Base-by-base conservation (phyloP, 2,329 filamentous ascomycete genomes). In the Botrytis byssoidea region DNA sequence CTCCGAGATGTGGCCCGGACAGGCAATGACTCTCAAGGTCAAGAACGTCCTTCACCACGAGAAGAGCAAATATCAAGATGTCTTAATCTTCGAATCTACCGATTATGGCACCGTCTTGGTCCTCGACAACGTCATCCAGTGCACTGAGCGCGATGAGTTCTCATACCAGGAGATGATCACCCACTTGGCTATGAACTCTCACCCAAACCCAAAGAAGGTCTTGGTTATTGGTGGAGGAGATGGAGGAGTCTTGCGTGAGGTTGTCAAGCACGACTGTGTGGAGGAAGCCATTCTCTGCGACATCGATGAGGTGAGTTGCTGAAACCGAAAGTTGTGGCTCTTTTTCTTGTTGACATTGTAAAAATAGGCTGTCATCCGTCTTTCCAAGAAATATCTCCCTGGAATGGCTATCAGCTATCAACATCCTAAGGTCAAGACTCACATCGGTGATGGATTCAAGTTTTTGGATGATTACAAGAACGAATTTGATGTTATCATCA, bases 91-190 rank as follows among this genome's bases (percentile, higher is more conserved):
- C 87, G 93, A 99, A 88, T 97, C 94, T 80, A 97, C 92, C 87
- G 91, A 98, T 88, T 93, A 98, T 84, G 96, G 96, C 84, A 97
- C 91, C 82, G 95, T 98, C 75, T 89, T 99, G 74, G 95, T 99
- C 77, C 90, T 99, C 79, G 96, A 99, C 89, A 98, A 98, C 83
- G 96, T 98, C 83, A 97, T 99, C 84, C 96, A 99, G 86, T 94
- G 91, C 89, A 98, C 96, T 79, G 96, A 99, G 90, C 92, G 95
- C 78, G 94, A 99, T 83, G 96, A 99, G 88, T 99, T 98, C 88
- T 94, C 95, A 80, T 97, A 97, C 90, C 96, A 99, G 88, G 96
- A 99, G 90, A 99, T 99, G 96, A 99, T 99, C 85, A 95, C 95
- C 80, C 94, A 99, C 86, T 89, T 99, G 79, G 96, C 94, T 85